phyloP scores from a whole-genome alignment of 2,329 filamentous ascomycete genomes.

The Penicillium sp. region DNA sequence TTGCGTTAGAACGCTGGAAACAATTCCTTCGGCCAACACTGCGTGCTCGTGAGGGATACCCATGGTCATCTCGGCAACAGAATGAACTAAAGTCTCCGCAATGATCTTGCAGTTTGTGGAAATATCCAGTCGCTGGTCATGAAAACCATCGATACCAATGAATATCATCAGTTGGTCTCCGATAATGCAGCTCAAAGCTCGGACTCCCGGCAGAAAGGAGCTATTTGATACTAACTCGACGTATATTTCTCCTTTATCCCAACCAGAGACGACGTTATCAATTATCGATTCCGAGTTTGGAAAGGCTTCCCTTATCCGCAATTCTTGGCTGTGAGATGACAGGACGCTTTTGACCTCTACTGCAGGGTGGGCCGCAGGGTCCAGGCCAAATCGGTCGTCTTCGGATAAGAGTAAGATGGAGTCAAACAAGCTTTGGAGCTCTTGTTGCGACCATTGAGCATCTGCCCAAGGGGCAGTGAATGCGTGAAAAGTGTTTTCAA shows the following conservation, averaged over 20 bases:
- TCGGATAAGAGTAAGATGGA: slow-evolving; percentile 42
- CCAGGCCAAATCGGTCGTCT: slow-evolving; percentile 45
- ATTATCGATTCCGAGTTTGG: slow-evolving; percentile 40
- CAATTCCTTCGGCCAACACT: slow-evolving; percentile 33
- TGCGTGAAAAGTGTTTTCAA: slow-evolving; percentile 43
- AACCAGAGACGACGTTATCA: slow-evolving; percentile 33
- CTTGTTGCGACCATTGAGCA: slow-evolving; percentile 51
- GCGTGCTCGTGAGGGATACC: slow-evolving; percentile 40
- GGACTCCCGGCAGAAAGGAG: slow-evolving; percentile 35
- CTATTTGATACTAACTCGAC: slow-evolving; percentile 37
- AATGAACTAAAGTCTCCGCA: slow-evolving; percentile 40
- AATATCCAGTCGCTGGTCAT: slow-evolving; percentile 34
- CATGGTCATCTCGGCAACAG: slow-evolving; percentile 36
- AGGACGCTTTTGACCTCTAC: slow-evolving; percentile 46
- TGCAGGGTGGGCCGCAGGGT: slow-evolving; percentile 44
- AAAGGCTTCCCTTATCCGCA: slow-evolving; percentile 46
- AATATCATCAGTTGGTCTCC: slow-evolving; percentile 29
- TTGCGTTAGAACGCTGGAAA: slow-evolving; percentile 35
- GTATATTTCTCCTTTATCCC: slow-evolving; percentile 32
- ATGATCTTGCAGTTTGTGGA: slow-evolving; percentile 39
- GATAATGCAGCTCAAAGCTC: slow-evolving; percentile 35
- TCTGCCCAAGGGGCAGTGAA: slow-evolving; percentile 47
- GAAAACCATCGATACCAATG: slow-evolving; percentile 32
- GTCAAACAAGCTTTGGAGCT: slow-evolving; percentile 50
- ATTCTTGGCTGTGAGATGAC: slow-evolving; percentile 37